A percentile compares a stretch with the other conserved stretches of the same genome.
Evolutionary conservation across 176 grass and related monocot species (phyloP).

Genomic region (Aegilops umbellulata): DNA sequence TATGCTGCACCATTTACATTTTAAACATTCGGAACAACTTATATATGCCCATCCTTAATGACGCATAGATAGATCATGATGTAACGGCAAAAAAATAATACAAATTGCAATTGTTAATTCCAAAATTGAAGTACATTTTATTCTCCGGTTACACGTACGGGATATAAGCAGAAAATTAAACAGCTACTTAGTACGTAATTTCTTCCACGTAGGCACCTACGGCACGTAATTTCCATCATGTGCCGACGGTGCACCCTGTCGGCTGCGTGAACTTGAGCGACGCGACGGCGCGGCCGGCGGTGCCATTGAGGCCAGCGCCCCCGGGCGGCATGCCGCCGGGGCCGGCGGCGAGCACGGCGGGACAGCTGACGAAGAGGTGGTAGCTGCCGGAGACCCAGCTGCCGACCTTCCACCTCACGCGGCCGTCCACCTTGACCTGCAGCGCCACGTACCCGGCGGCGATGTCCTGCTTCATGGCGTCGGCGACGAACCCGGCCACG

Average conservation of each 20-base stretch:
- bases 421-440: conserved; percentile 53
- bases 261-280: conserved; percentile 57
- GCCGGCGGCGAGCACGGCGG: conserved; percentile 49
- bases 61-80: too few species aligned
- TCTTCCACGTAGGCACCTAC: not conserved
- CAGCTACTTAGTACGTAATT: not conserved
- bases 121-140: too few species aligned
- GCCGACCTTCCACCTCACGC: conserved; percentile 80
- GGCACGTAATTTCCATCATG: not conserved
- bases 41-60: too few species aligned
- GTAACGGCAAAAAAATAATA: too few species aligned
- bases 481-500: conserved; percentile 40
- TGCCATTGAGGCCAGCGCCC: not conserved
- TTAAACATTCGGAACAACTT: too few species aligned
- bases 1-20: too few species aligned
- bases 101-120: too few species aligned
- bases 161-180: not conserved
- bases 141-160: too few species aligned
- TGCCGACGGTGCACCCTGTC: conserved; percentile 57
- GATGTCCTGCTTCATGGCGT: conserved; percentile 67
- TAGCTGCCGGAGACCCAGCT: conserved; percentile 70
- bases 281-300: conserved; percentile 25
- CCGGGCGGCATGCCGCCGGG: not conserved
- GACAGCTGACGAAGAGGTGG: conserved; percentile 85
- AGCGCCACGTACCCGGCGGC: conserved; percentile 60